Base-by-base conservation (phyloP, 495 filamentous ascomycete genomes). In the Podospora didyma region DNA sequence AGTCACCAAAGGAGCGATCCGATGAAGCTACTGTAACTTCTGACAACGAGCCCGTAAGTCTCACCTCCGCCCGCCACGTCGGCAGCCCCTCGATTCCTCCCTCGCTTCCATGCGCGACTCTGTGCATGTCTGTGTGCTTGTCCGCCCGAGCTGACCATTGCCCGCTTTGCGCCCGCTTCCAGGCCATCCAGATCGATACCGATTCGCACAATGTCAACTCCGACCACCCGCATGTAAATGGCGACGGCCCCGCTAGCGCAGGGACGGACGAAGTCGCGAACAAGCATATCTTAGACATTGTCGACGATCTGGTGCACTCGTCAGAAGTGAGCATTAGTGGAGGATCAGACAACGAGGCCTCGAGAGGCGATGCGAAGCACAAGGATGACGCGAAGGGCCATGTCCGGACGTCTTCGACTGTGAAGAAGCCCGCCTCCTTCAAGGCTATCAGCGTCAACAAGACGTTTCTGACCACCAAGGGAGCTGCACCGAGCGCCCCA, bases 381-480 rank as follows among this genome's bases (percentile, higher is more conserved):
- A 73, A 81, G 51, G 74, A 75, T 31, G 76, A 70, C 52, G 78
- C 81, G 47, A 84, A 79, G 60, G 77, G 84, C 54, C 85, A 89
- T 68, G 69, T 74, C 51, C 86, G 88, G 47, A 83, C 81, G 21
- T 81, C 84, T 20, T 89, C 90, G 2, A 67, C 78, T 7, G 76
- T 89, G 45, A 96, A 92, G 79, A 94, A 90, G 69, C 86, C 86
- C 24, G 70, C 84, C n/a, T 84, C 87, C 10, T 99, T 97, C 81
- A 97, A 97, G 70, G 84, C 92, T 5, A 89, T 97, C 58, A 96
- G 90, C 1, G 92, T 97, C 63, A 96, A 96, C 64, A 96, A 93
- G 69, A 89, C 82, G 26, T 93, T 89, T 66, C 76, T 92, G 41
- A 87, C 85, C 2, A 73, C 81, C 26, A 82, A 82, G 56, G 62